Evolutionary conservation across 805 yeast species (phyloP).

Genomic region (Saccharomycopsis amapae): DNA sequence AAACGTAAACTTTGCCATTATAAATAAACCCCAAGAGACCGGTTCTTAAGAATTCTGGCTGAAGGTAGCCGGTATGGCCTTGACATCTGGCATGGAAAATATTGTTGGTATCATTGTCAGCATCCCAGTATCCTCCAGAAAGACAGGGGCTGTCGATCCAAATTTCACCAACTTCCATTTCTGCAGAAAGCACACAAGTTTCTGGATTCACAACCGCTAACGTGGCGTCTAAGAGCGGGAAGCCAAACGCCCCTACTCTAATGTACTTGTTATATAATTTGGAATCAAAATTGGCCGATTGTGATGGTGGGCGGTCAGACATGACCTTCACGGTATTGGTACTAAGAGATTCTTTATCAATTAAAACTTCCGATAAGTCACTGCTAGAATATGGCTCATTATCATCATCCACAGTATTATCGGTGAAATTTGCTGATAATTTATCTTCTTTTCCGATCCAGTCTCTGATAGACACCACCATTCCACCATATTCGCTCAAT

Average conservation of each 20-base stretch:
- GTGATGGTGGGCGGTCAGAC: constrained; percentile 47
- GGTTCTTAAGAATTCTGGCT: constrained; percentile 78
- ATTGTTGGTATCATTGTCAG: constrained; percentile 56
- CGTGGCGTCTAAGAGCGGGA: constrained; percentile 89
- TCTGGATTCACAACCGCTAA: constrained; percentile 94
- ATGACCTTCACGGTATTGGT: constrained; percentile 65
- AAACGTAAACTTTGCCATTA: constrained; percentile 79
- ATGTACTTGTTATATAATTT: constrained; percentile 15
- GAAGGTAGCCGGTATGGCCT: constrained; percentile 62
- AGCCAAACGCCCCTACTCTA: constrained; percentile 88
- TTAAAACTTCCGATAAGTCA: constrained; percentile 55
- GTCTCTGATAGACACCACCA: constrained; percentile 86
- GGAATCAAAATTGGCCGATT: constrained; percentile 35
- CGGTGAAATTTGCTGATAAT: constrained; percentile 42
- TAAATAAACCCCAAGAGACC: constrained; percentile 85
- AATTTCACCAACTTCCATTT: constrained; percentile 84
- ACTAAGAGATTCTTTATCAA: constrained; percentile 67
- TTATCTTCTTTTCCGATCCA: constrained; percentile 73
- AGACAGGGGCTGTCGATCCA: constrained; percentile 95
- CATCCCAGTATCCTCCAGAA: constrained; percentile 83
- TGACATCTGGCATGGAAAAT: constrained; percentile 79
- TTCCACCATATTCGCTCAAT: constrained; percentile 90
- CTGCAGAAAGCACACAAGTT: constrained; percentile 63
- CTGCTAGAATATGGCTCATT: constrained; percentile 26
- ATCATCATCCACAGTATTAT: constrained; percentile 34